phyloP scores from a whole-genome alignment of 2,329 filamentous ascomycete genomes.

The Apiospora hydei region DNA sequence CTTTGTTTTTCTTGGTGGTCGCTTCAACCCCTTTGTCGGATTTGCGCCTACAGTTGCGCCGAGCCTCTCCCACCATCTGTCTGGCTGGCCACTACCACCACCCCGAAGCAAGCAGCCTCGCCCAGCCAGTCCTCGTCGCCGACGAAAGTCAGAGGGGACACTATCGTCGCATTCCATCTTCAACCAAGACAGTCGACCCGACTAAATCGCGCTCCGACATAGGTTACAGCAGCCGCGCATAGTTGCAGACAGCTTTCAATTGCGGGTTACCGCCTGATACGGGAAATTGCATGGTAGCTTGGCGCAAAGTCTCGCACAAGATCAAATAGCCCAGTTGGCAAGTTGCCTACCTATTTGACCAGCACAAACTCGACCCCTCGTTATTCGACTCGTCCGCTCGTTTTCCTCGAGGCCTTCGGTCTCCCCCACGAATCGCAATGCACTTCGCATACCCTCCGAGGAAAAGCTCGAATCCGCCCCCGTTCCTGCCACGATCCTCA shows the following conservation, averaged over 20 bases:
- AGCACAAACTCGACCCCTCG: background rate
- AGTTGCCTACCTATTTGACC: background rate
- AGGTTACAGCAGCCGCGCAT: background rate
- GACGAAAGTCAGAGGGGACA: conserved; percentile 2
- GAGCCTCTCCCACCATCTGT: background rate
- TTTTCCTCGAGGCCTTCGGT: background rate
- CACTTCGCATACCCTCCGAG: conserved; percentile 90
- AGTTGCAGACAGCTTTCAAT: conserved; percentile 9
- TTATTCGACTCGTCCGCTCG: background rate
- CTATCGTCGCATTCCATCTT: background rate
- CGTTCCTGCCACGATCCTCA: conserved; percentile 70
- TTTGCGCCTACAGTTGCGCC: background rate
- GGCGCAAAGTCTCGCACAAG: conserved; percentile 16
- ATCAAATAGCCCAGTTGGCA: background rate
- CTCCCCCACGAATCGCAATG: conserved; percentile 60
- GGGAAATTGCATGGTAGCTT: conserved; percentile 12
- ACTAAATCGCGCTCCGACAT: background rate
- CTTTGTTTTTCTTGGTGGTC: background rate
- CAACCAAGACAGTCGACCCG: background rate
- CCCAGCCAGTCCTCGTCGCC: background rate
- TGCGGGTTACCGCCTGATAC: conserved; percentile 16
- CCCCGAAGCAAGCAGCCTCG: conserved; percentile 6
- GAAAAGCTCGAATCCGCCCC: conserved; percentile 79
- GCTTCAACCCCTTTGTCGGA: conserved; percentile 1
- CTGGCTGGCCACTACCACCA: conserved; percentile 1